phyloP scores from a whole-genome alignment of 2,329 filamentous ascomycete genomes.

The Venturia oleaginea region DNA sequence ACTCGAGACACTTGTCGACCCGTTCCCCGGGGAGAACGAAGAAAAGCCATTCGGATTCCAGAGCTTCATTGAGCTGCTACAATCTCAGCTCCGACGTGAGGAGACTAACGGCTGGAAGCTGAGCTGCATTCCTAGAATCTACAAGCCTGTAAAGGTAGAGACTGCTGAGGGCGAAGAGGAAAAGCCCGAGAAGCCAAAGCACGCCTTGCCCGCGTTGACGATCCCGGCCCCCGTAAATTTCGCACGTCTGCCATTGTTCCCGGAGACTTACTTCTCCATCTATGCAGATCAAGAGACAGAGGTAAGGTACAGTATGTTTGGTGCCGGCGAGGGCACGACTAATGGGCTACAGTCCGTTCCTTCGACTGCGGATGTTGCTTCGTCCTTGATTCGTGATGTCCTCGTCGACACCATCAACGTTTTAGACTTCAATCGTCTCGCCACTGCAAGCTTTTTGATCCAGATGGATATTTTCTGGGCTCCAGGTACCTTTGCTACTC shows the following conservation, averaged over 20 bases:
- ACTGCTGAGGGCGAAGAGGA: conserved; percentile 50
- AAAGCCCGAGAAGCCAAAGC: conserved; percentile 45
- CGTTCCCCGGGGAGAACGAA: conserved; percentile 52
- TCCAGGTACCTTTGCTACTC: conserved; percentile 81
- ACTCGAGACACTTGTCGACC: conserved; percentile 77
- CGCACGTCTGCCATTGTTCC: conserved; percentile 71
- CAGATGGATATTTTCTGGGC: conserved; percentile 94
- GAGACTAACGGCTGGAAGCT: conserved; percentile 67
- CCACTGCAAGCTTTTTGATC: conserved; percentile 79
- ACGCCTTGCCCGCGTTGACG: conserved; percentile 64
- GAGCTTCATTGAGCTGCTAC: conserved; percentile 71
- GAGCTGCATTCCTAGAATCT: conserved; percentile 50
- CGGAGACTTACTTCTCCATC: conserved; percentile 89
- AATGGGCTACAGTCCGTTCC: conserved; percentile 58
- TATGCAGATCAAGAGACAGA: conserved; percentile 80
- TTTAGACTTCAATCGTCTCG: conserved; percentile 83
- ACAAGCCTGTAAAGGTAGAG: conserved; percentile 52
- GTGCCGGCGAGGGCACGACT: conserved; percentile 3
- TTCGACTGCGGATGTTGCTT: conserved; percentile 62
- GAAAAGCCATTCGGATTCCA: conserved; percentile 54
- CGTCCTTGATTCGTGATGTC: conserved; percentile 75
- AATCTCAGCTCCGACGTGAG: conserved; percentile 77
- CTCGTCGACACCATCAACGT: conserved; percentile 90
- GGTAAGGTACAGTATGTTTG: conserved; percentile 16
- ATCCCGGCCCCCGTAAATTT: conserved; percentile 68